phyloP scores from a whole-genome alignment of 345 rosid genomes.

The Pelargonium nanum region DNA sequence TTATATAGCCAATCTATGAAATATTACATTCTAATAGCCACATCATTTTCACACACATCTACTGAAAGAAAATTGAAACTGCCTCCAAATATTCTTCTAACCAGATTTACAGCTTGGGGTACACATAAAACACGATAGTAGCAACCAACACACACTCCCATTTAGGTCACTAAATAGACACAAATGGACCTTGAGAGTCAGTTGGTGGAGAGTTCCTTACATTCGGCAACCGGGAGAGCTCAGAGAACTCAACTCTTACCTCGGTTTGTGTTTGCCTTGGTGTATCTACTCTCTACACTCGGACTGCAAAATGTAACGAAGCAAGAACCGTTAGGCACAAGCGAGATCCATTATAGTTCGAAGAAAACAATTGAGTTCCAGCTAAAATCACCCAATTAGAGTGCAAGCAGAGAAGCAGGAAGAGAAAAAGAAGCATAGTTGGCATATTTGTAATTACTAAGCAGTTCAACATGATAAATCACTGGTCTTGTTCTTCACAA shows the following conservation, averaged over 20 bases:
- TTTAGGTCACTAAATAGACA: not conserved
- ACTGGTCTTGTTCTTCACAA: slow-evolving; percentile 22
- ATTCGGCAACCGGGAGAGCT: not conserved
- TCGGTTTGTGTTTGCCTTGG: not conserved
- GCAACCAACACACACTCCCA: not conserved
- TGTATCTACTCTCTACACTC: not conserved
- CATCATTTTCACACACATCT: no score
- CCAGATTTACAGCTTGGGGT: not conserved
- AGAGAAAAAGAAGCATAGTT: slow-evolving; percentile 2
- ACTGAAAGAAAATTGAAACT: not conserved
- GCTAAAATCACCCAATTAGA: not conserved
- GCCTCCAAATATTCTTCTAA: not conserved
- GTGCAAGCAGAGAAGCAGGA: not conserved
- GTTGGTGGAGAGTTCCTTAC: not conserved
- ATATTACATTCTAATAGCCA: no score
- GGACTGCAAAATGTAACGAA: not conserved
- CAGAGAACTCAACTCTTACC: not conserved
- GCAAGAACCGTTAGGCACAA: not conserved
- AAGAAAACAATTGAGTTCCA: not conserved
- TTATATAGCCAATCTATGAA: no score
- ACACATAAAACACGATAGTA: no score
- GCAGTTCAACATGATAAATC: slow-evolving; percentile 28
- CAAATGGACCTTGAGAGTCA: not conserved
- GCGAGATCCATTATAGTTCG: no score
- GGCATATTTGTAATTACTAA: slow-evolving; percentile 15